Base-by-base conservation (phyloP, 495 filamentous ascomycete species). In the Lasiosphaeria ovina region DNA sequence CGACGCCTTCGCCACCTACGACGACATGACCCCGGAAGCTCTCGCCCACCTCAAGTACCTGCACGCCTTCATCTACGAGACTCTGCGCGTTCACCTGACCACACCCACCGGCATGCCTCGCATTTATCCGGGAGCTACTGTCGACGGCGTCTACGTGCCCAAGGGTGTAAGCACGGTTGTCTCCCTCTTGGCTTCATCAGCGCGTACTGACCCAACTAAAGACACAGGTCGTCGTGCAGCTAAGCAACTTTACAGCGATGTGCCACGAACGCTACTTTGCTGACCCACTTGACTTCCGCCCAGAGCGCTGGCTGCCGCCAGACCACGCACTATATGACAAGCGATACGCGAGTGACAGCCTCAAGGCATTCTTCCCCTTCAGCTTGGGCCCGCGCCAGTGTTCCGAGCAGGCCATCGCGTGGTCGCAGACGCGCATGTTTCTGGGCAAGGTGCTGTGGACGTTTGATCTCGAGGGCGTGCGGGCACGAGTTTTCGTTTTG, bases 381-480 rank as follows among this genome's bases (percentile, higher is more conserved):
- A 53, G 61, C 32, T 36, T 58, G 3, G 70, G 70, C 2, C 66
- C 68, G 10, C 57, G 68, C 8, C 35, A 54, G 33, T 70, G 66
- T 38, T 44, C 57, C 8, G 66, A 66, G 14, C 61, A 51, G 34
- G 63, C 51, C 16, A 53, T 66, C 11, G 60, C 67, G 14, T 66
- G 60, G 69, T 42, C 44, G 0, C 59, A 68, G 35, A 60, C 35
- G 6, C 66, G 61, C 17, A 57, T 72, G 16, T 66, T 70, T 35
- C 11, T 70, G n/a, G 68, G 58, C 14, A 70, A 72, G 54, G 35
- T 66, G 36, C 63, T 72, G 12, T 72, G 69, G 69, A 64, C 62
- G 10, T 70, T 72, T 50, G 64, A 66, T 52, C 42, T 66, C n/a
- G 64, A 64, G 53, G 51, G 49, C 10, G 61, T 64, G 14, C 34